These are phyloP conservation scores for Leccinum olivaceopallidum DNA, from an alignment of 768 basidiomycete genomes.

Conservation along the genomic window DNA sequence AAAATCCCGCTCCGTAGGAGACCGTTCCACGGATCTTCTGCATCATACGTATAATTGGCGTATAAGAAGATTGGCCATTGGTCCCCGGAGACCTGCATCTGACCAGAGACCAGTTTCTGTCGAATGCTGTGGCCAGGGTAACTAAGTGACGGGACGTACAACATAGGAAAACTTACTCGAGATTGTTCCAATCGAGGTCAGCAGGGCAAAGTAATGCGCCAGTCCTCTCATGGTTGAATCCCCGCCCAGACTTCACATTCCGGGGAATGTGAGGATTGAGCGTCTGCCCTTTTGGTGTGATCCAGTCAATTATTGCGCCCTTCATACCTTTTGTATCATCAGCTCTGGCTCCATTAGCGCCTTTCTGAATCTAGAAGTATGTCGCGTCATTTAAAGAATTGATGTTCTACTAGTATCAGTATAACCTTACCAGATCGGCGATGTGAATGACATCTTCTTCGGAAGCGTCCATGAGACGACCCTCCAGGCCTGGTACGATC, in stretches of 20 bases:
- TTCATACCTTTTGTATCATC: too few species aligned
- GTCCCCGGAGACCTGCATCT: background rate
- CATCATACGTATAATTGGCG: background rate
- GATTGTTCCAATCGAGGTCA: background rate
- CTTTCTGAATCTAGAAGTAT: too few species aligned
- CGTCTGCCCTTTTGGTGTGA: too few species aligned
- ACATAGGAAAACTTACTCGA: background rate
- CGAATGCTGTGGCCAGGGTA: background rate
- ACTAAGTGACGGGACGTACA: background rate
- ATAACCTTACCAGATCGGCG: background rate
- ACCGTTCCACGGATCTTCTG: background rate
- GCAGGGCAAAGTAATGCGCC: background rate
- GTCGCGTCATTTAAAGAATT: too few species aligned
- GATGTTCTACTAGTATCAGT: background rate
- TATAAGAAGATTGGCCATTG: background rate
- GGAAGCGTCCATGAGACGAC: background rate
- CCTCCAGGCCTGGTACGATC: background rate
- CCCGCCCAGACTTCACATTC: too few species aligned
- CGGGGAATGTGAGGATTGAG: too few species aligned
- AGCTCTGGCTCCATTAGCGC: too few species aligned
- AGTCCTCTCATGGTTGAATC: background rate
- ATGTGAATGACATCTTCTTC: background rate
- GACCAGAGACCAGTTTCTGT: background rate
- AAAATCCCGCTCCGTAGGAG: background rate
- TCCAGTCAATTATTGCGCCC: too few species aligned